Evolutionary conservation across 2,329 filamentous ascomycete genomes (phyloP), one percentile per base, ranked within the genome.

Genomic region (Paecilomyces sp.): DNA sequence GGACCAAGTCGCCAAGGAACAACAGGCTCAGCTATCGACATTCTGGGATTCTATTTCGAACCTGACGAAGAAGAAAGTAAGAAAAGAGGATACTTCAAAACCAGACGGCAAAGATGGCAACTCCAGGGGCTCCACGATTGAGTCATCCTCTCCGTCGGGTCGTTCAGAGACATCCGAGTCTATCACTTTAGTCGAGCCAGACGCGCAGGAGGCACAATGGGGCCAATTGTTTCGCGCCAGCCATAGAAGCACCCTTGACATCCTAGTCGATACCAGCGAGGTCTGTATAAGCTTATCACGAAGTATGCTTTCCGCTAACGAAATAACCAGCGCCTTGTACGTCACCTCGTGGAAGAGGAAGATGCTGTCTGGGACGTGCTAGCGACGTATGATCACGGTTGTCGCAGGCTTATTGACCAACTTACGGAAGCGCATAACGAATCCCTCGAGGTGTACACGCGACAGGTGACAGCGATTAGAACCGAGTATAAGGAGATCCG

Each of bases 261-360:
- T 71, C 25, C 61, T 74, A 18, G 47, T 66, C 22, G 62, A 66
- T 55, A 71, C 68, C 2, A 71, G 67, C 50, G 61, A 68, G 58
- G 74, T 74, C 63, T 64, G 71, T 63, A n/a, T n/a, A 50, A 8
- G 15, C 18, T 3, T 13, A 12, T 54, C 15, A 31, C 12, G 3
- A 12, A 25, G 47, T 18, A 9, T 1, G 18, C 3, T 30, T 28
- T 24, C 15, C 1, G 36, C 47, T 57, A 8, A 50, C 15, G 24
- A 3, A 33, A 9, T 50, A 12, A 24, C 28, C 63, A 81, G 70
- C 71, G 71, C 18, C 72, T 83, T 9, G 65, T 78, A 8, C 74
- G 67, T 1, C 75, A 81, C 58, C 72, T 84, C 18, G 71, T 80
- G 8, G 73, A 77, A n/a, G 74, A 77, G 53, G 80, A 82, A 63